Base-by-base conservation (phyloP, 75 land plant genomes). In the Gnetum montanum region DNA sequence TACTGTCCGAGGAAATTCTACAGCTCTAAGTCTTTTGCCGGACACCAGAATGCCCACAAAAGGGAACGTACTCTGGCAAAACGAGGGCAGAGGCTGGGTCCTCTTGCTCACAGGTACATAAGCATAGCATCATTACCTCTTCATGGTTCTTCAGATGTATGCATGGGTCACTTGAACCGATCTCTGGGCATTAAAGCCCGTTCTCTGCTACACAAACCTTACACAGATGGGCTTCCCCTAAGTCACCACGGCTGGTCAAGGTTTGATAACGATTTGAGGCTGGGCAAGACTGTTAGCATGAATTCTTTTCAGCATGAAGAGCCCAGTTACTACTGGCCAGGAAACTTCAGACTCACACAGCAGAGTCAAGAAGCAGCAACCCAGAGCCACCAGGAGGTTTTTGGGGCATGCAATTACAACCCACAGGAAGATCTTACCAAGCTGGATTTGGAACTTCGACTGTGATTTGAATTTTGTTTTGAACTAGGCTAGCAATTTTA, bases 21-120 rank as follows among this genome's bases (percentile, higher is more conserved):
- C 63, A 77, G 80, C 60, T 77, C 80, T 7, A 75, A 77, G 34
- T 75, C 80, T 6, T 48, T 77, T 22, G 80, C 75, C 5, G 80
- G 80, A 31, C 80, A 77, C 49, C 80, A 77, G 62, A 77, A 77
- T 38, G 80, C 80, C 7, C 80, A 77, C 67, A 77, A 77, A 60
- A 54, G 76, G 5, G 80, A 77, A 44, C 34, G 80, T 13, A 62
- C 79, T 2, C 44, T 65, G 44, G 79, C 79, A n/a, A 71, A 61
- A 34, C 52, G 75, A 8, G 66, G 62, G 7, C 57, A 52, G 46
- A 37, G 79, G 45, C 60, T 71, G 65, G 66, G 65, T 4, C 51
- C 61, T 28, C 59, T 69, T 41, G 43, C 77, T 4, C 49, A 65
- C 41, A 44, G 62, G 16, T 76, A 63, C 23, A 43, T 71, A 1